Conservation (phyloP, 2,329 filamentous ascomycete species). For the Colletotrichum sublineola region DNA sequence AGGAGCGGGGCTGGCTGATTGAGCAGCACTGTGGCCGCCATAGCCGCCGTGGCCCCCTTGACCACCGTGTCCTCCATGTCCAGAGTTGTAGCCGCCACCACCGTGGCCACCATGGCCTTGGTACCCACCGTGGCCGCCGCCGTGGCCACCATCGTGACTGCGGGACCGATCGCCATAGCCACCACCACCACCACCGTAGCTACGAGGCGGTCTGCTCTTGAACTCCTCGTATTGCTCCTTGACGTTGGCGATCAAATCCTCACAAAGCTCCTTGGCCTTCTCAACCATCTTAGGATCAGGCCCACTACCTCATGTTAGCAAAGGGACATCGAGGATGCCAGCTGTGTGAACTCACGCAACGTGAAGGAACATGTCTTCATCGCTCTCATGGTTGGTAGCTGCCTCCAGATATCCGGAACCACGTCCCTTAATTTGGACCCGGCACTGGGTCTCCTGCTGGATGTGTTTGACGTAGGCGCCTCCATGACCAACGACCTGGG, state of each 20-base stretch:
- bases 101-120: constrained; percentile 50
- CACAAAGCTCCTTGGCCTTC: constrained; percentile 87
- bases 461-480: constrained; percentile 99
- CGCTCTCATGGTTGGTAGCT: constrained; percentile 88
- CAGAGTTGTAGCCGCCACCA: constrained; percentile 38
- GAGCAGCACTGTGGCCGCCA: constrained; percentile 40
- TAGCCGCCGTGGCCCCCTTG: constrained; percentile 53
- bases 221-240: constrained; percentile 91
- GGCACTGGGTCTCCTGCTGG: constrained; percentile 92
- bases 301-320: constrained; percentile 70
- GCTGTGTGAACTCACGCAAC: constrained; percentile 78
- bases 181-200: constrained; percentile 66
- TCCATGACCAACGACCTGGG: constrained; percentile 94
- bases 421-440: constrained; percentile 97
- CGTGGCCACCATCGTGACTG: constrained; percentile 53
- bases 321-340: background rate
- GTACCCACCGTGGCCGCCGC: constrained; percentile 54
- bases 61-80: constrained; percentile 52
- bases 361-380: constrained; percentile 96
- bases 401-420: constrained; percentile 95
- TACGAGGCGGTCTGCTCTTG: constrained; percentile 83
- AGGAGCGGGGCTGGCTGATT: constrained; percentile 46
- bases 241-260: constrained; percentile 89
- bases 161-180: constrained; percentile 59
- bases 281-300: constrained; percentile 90